Evolutionary conservation across 2,329 filamentous ascomycete genomes (phyloP).

Genomic region (Colletotrichum sp.): DNA sequence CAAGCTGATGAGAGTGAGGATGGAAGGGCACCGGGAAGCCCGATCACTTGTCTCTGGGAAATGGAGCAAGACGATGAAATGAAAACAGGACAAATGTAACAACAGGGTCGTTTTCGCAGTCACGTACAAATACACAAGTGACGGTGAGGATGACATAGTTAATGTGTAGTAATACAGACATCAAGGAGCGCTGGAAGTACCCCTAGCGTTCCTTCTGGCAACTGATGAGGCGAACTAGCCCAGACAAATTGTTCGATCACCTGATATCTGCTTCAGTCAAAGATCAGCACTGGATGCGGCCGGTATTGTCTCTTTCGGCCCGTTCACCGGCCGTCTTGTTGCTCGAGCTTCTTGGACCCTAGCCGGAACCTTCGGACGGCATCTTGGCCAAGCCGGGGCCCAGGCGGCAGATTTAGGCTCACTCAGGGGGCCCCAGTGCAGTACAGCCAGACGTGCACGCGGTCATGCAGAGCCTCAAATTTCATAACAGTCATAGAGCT

Average conservation of each 20-base stretch:
- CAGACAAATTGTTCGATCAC: background rate
- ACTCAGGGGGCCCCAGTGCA: background rate
- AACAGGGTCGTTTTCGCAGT: background rate
- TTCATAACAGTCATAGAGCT: background rate
- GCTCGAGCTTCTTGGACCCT: background rate
- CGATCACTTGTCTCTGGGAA: background rate
- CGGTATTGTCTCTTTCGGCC: background rate
- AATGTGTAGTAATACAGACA: background rate
- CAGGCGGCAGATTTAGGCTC: background rate
- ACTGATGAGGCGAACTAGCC: background rate
- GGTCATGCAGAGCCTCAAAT: background rate
- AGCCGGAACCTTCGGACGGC: background rate
- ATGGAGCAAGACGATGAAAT: background rate
- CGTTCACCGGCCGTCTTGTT: background rate
- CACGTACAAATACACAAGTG: background rate
- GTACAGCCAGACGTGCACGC: background rate
- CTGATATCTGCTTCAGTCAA: background rate
- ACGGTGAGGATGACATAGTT: background rate
- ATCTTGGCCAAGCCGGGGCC: background rate
- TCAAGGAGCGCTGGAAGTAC: background rate
- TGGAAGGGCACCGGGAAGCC: slow-evolving; percentile 47
- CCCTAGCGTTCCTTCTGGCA: background rate
- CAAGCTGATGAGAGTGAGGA: slow-evolving; percentile 85
- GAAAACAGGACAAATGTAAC: background rate
- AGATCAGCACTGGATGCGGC: background rate